These are phyloP conservation scores for Turnera subulata DNA, from an alignment of 345 rosid genomes.

Conservation along the genomic window DNA sequence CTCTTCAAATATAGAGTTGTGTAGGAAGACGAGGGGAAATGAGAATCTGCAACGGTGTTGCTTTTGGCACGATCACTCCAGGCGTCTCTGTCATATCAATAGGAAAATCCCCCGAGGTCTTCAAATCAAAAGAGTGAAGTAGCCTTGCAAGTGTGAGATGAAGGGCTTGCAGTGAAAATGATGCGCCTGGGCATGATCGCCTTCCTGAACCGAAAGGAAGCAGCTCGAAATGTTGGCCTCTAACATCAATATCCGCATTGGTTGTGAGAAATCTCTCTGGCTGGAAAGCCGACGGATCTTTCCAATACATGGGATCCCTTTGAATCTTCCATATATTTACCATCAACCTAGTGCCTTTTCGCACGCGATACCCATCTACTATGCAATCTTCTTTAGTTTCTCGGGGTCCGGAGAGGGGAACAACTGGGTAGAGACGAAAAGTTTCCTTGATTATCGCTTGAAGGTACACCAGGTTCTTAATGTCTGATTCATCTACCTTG, in stretches of 20 bases:
- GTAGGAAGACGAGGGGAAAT: slow-evolving; percentile 14
- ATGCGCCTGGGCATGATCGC: slow-evolving; percentile 12
- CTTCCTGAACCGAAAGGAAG: slow-evolving; percentile 21
- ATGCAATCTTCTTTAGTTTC: slow-evolving; percentile 49
- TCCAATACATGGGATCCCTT: slow-evolving; percentile 14
- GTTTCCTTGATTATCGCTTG: slow-evolving; percentile 61
- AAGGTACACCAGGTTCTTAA: slow-evolving; percentile 40
- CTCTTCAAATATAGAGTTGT: neutral
- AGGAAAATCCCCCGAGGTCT: neutral
- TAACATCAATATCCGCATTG: slow-evolving; percentile 20
- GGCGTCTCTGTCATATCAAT: slow-evolving; percentile 14
- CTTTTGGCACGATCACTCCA: slow-evolving; percentile 11
- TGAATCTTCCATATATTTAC: slow-evolving; percentile 55
- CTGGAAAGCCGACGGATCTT: slow-evolving; percentile 4
- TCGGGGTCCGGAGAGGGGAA: slow-evolving; percentile 47
- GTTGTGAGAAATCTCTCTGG: slow-evolving; percentile 21
- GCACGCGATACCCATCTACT: slow-evolving; percentile 36
- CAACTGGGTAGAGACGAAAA: slow-evolving; percentile 49
- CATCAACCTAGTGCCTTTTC: slow-evolving; percentile 43
- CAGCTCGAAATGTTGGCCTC: slow-evolving; percentile 15
- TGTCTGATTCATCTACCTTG: slow-evolving; percentile 47
- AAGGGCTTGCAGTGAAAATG: slow-evolving; percentile 8
- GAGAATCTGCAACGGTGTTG: slow-evolving; percentile 14
- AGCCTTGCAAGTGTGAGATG: slow-evolving; percentile 9
- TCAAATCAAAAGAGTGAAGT: slow-evolving; percentile 11